phyloP scores from a whole-genome alignment of 441 rosid genomes.

The Populus hybrid region DNA sequence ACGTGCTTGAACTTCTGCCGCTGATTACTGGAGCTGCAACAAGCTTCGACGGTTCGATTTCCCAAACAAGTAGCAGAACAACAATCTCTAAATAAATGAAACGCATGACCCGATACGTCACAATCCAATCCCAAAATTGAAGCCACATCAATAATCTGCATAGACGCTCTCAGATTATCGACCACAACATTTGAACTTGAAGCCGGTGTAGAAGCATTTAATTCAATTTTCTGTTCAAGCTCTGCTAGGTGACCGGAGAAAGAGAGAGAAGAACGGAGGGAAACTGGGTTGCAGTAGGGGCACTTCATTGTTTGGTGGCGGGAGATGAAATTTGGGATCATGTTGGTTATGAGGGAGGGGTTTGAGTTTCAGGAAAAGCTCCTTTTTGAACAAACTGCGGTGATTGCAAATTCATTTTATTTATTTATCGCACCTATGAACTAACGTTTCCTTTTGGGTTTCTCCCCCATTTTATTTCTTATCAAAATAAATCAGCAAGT shows the following conservation, averaged over 20 bases:
- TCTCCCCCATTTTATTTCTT: not conserved
- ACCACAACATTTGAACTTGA: conserved; percentile 50
- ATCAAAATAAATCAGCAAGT: not conserved
- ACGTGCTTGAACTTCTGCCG: too few relatives aligned
- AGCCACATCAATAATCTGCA: conserved; percentile 92
- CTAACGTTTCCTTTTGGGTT: not conserved
- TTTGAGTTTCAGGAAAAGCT: not conserved
- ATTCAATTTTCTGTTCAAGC: conserved; percentile 79
- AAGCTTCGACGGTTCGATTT: conserved; percentile 67
- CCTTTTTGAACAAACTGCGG: not conserved
- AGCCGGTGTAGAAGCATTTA: conserved; percentile 38
- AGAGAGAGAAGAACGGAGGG: conserved; percentile 66
- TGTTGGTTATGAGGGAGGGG: not conserved
- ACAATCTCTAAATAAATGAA: conserved; percentile 83
- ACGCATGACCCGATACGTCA: conserved; percentile 80
- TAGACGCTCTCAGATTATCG: conserved; percentile 82
- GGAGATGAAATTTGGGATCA: not conserved
- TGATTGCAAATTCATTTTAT: not conserved
- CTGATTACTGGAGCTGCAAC: too few relatives aligned
- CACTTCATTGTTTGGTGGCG: conserved; percentile 31
- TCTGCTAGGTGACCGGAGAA: conserved; percentile 92
- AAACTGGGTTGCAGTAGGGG: conserved; percentile 64
- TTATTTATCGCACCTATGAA: not conserved
- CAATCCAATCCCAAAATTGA: conserved; percentile 76
- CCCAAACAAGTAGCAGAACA: conserved; percentile 92